Conservation (phyloP, 2,329 filamentous ascomycete genomes). For the Aspergillus calidoustus region DNA sequence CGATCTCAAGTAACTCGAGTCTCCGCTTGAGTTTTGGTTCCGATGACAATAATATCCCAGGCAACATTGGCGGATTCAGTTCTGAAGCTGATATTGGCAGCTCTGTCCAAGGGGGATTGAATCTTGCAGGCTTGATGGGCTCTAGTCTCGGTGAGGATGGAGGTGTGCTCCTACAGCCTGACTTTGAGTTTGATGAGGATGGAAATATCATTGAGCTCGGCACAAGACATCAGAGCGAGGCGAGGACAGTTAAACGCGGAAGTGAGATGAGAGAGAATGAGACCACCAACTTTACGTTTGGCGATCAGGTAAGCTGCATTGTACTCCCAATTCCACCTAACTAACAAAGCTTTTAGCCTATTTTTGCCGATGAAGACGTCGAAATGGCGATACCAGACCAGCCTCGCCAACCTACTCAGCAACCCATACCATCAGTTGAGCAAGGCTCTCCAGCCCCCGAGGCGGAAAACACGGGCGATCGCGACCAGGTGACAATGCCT, state of each 20-base stretch:
- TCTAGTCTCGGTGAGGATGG: slow-evolving; percentile 46
- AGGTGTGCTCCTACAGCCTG: slow-evolving; percentile 56
- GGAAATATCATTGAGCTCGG: slow-evolving; percentile 60
- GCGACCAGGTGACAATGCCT: slow-evolving; percentile 28
- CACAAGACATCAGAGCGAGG: slow-evolving; percentile 13
- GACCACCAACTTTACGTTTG: slow-evolving; percentile 40
- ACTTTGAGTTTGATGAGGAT: slow-evolving; percentile 66
- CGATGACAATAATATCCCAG: slow-evolving; percentile 44
- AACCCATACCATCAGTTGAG: not conserved
- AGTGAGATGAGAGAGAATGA: slow-evolving; percentile 41
- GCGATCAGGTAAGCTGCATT: slow-evolving; percentile 19
- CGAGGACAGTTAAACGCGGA: slow-evolving; percentile 24
- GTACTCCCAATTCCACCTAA: not conserved
- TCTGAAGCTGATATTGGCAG: slow-evolving; percentile 48
- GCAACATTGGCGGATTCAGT: slow-evolving; percentile 43
- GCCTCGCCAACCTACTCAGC: not conserved
- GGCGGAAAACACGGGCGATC: not conserved
- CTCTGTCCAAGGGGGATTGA: slow-evolving; percentile 38
- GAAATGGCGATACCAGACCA: slow-evolving; percentile 18
- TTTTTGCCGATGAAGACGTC: slow-evolving; percentile 38
- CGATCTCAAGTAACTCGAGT: slow-evolving; percentile 29
- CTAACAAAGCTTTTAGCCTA: slow-evolving; percentile 23
- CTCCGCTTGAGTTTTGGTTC: slow-evolving; percentile 55
- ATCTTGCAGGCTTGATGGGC: slow-evolving; percentile 31
- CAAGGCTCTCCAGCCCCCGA: slow-evolving; percentile 5